A percentile compares a stretch with the other conserved stretches of the same genome.
Conservation (phyloP, 805 yeast species). For the Myxozyma vanderwaltii region DNA sequence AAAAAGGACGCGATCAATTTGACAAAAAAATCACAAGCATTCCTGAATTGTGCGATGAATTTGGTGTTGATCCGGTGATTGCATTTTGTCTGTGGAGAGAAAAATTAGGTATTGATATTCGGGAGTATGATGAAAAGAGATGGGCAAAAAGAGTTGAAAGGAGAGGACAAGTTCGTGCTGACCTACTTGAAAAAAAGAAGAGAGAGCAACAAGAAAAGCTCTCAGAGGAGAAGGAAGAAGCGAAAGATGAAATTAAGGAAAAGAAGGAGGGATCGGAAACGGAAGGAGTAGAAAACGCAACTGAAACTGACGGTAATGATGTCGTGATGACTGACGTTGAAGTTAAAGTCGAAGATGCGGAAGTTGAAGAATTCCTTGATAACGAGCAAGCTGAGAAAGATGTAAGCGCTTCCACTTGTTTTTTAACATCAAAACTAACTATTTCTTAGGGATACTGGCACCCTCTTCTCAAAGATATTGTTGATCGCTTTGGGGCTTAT, state of each 20-base stretch:
- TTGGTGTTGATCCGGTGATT: conserved; percentile 51
- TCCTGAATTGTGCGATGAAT: conserved; percentile 37
- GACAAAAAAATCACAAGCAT: conserved; percentile 23
- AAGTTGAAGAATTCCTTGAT: conserved; percentile 46
- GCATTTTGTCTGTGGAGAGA: conserved; percentile 77
- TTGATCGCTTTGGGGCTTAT: conserved; percentile 39
- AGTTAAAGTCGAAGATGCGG: conserved; percentile 62
- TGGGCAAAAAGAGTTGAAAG: conserved; percentile 6
- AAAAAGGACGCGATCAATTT: conserved; percentile 5
- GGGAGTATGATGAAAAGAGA: conserved; percentile 35
- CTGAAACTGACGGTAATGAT: conserved; percentile 41
- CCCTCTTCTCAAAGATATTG: conserved; percentile 44
- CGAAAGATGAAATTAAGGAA: background rate
- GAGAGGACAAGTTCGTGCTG: conserved; percentile 25
- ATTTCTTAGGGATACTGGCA: conserved; percentile 48
- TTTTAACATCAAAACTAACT: background rate
- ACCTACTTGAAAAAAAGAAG: conserved; percentile 14
- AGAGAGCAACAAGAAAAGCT: background rate
- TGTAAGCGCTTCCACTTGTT: background rate
- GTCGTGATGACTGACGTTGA: conserved; percentile 56
- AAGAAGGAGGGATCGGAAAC: conserved; percentile 32
- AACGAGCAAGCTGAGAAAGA: conserved; percentile 7
- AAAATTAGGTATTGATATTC: conserved; percentile 41
- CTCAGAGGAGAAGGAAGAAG: background rate
- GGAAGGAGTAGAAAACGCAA: conserved; percentile 35